Evolutionary conservation across 371 early-diverging fungal species (phyloP), one percentile per base, ranked within the genome.

Genomic region (Sporodiniella umbellata): DNA sequence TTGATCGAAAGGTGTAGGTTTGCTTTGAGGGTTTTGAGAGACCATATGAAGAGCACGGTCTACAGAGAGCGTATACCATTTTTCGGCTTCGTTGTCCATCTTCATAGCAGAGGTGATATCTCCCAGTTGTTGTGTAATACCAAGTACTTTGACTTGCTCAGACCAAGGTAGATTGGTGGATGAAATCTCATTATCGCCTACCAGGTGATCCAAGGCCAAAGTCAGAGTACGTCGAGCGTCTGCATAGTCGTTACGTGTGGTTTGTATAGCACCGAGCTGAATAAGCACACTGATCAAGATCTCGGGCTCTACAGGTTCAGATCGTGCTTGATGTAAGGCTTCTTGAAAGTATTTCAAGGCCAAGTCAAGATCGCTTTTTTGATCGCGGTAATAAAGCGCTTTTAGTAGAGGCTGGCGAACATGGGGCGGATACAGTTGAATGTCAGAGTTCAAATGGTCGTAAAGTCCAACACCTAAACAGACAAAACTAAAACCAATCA

Each of bases 281-380:
- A 85, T 83, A 75, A 85, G 72, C 33, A 85, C 83, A 7, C 85
- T 83, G 0, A 80, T 83, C 21, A 85, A 66, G 10, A 80, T 75
- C 0, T 78, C 76, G 18, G 80, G 58, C 4, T 64, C 64, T 19
- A 70, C 74, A 35, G 82, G 43, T 49, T 77, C 76, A 4, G 69
- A 63, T 22, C 80, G 58, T 0, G 79, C 85, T 7, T 74, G 57
- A 1, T 64, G 62, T 8, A 82, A 54, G 0, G 83, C 81, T 31
- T 65, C 62, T 3, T 72, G 60, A 50, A 80, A 81, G 39, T 71
- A 85, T 31, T 63, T 63, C 0, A 78, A 60, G 2, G 85, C 75
- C 30, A 77, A 57, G 6, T 46, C 60, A 1, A 51, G 42, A 24
- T 85, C 82, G 8, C 73, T 58, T 35, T 70, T 68, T 40, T 80